Evolutionary conservation across 352 stramenopile species (phyloP), one percentile per base, ranked within the genome.

Genomic region (Phytophthora fragariae): DNA sequence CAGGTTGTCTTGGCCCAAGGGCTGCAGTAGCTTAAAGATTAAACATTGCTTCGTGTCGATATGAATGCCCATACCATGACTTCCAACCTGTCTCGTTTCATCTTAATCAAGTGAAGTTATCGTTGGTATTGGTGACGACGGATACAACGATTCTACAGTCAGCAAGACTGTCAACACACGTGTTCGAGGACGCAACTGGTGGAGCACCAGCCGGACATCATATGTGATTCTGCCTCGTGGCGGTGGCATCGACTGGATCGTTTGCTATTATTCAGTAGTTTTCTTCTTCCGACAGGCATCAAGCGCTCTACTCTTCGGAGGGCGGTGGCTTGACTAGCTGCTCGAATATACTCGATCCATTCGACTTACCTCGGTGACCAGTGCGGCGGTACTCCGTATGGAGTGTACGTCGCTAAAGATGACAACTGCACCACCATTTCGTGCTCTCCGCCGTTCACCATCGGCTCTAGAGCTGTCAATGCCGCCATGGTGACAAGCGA

Each of bases 351-450:
- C 59, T 61, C 65, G 7, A 37, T 68, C 35, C 19, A 24, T 19
- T 58, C 57, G 27, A 41, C 59, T 24, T 66, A 62, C 37, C n/a
- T 72, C n/a, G 58, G 65, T 17, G 57, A 72, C n/a, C 29, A 47
- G 33, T 72, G 65, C 9, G 58, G 47, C 12, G 58, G 52, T 10
- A 62, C 39, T 24, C 65, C 58, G 14, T 72, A 72, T 37, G 24
- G 21, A 33, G 52, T 72, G 0, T 46, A 6, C 15, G 12, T 57
- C 5, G 14, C 11, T n/a, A 24, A 58, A 52, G 37, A 68, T 10
- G 19, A 46, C 3, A 67, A 72, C 37, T 72, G 58, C 24, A 50
- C 29, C 2, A 15, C 46, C 24, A 54, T 55, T 14, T 39, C 56
- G 27, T 72, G 65, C 10, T 49, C 47, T 47, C 0, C 15, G 2